Conservation (phyloP, 371 early-diverging fungal genomes). For the Mortierella sp. region DNA sequence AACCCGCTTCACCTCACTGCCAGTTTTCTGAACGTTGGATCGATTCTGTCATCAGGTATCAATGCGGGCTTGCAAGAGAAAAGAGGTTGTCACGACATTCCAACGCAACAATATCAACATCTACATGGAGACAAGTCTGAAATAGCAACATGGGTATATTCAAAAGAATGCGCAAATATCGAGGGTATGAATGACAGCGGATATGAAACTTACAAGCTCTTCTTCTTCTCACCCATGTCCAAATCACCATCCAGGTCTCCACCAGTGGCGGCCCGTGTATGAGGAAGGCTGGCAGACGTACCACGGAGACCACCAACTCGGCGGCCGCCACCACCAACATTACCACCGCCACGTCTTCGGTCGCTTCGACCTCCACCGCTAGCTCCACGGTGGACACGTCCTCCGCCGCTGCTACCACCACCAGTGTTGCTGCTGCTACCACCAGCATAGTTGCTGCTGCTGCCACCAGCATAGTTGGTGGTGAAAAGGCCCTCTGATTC, state of each 20-base stretch:
- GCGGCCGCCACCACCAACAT: conserved; percentile 7
- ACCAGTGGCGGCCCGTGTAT: background rate
- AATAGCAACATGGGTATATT: conserved; percentile 6
- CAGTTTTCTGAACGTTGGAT: background rate
- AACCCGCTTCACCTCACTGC: no score
- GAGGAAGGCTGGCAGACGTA: conserved; percentile 17
- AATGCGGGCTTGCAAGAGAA: background rate
- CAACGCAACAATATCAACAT: background rate
- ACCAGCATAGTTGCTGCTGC: background rate
- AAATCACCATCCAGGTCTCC: conserved; percentile 24
- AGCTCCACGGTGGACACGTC: conserved; percentile 14
- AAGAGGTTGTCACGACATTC: background rate
- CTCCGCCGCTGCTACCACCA: background rate
- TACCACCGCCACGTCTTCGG: conserved; percentile 9
- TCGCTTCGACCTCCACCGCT: background rate
- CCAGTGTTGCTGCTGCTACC: background rate
- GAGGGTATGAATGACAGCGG: background rate
- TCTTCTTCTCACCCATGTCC: conserved; percentile 40
- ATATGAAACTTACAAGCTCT: conserved; percentile 28
- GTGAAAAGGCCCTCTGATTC: background rate
- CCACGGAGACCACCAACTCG: conserved; percentile 21
- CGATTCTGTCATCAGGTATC: background rate
- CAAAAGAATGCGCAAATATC: background rate
- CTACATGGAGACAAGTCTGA: no score
- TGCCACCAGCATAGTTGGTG: background rate